Conservation (phyloP, 139 green algal genomes). For the Desmodesmus armatus region DNA sequence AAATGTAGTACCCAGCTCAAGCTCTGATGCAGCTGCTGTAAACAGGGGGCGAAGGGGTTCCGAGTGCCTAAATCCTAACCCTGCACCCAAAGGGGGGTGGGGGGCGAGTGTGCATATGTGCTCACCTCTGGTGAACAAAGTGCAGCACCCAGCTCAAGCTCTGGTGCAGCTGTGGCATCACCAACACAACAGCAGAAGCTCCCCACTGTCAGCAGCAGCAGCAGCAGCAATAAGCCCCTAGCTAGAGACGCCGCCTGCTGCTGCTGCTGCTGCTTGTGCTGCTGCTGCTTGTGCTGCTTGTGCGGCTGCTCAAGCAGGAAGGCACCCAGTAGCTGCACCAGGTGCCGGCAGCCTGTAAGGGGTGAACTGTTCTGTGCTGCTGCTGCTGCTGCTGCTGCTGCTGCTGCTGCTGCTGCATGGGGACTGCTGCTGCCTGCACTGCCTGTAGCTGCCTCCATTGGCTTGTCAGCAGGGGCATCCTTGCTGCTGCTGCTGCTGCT, state of each 20-base stretch:
- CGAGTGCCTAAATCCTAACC: too few species aligned
- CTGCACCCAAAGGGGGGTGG: too few species aligned
- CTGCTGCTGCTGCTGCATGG: background rate
- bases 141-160: conserved; percentile 30
- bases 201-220: background rate
- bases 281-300: conserved; percentile 3
- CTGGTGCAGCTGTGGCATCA: conserved; percentile 18
- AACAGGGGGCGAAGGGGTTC: too few species aligned
- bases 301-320: background rate
- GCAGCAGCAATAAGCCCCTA: background rate
- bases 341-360: background rate
- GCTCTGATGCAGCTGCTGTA: conserved; percentile 27
- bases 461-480: too few species aligned
- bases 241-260: background rate
- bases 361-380: background rate
- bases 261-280: conserved; percentile 1
- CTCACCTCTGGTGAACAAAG: background rate
- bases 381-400: conserved; percentile 12
- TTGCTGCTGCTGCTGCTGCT: background rate
- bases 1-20: conserved; percentile 24
- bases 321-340: background rate
- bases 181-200: conserved; percentile 1
- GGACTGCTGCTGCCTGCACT: background rate
- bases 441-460: too few species aligned
- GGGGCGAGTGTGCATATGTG: too few species aligned